Evolutionary conservation across 768 basidiomycete genomes (phyloP), one percentile per base, ranked within the genome.

Genomic region (Auricularia heimuer): DNA sequence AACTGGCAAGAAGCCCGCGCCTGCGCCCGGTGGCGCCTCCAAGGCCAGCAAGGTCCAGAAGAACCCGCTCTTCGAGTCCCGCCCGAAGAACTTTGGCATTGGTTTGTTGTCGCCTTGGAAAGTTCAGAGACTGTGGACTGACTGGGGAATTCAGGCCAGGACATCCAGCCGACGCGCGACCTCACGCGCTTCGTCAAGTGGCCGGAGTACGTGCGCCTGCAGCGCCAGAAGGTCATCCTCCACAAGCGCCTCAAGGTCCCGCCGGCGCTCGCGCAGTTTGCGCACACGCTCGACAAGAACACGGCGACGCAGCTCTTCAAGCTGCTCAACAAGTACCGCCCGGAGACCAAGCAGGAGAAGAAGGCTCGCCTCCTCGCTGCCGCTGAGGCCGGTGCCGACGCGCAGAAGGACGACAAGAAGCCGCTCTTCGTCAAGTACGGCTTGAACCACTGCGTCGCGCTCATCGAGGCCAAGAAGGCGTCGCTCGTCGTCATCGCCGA

Each of bases 231-330:
- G 82, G 93, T 98, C 73, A 96, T 98, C 79, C 88, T 98, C 67
- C 81, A 91, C 84, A 94, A 98, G 80, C 92, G 96, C 72, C 83
- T 98, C 71, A 98, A 98, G 85, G 94, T 97, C 34, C 96, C 96
- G 69, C 96, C 96, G 47, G 92, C 96, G 70, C 95, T 99, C 71
- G 92, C 94, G 61, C 96, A 99, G 77, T 98, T 98, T 83, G 86
- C 88, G n/a, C 85, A 91, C 81, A 94, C 94, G 56, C 83, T 99
- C 74, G 96, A 99, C 85, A 98, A 97, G 86, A 98, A 98, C 85
- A 98, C 95, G 62, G 96, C 96, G 24, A 94, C 92, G 36, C 95
- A 98, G 77, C 79, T 98, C 67, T 98, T 98, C 88, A 95, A 96
- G 80, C 87, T 99, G 67, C 77, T 98, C 60, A 96, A 99, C 87